Percentiles rank a stretch among this genome's conserved stretches.
phyloP scores from a whole-genome alignment of 805 yeast species.

The Candida nemodendra region DNA sequence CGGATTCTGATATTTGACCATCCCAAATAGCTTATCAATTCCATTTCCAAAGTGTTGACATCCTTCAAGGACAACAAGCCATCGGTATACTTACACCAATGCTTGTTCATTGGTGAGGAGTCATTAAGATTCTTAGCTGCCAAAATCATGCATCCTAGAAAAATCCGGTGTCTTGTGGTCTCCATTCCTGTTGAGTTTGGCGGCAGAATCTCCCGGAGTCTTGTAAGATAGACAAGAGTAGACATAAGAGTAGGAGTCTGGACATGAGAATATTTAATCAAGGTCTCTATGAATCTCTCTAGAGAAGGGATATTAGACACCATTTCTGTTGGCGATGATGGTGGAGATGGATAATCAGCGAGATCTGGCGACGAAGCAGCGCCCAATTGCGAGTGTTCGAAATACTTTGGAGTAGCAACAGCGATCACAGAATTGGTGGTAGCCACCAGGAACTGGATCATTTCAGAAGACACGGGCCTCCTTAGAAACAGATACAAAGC shows the following conservation, averaged over 20 bases:
- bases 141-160: conserved; percentile 81
- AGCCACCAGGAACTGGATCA: conserved; percentile 57
- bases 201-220: conserved; percentile 76
- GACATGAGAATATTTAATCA: conserved; percentile 82
- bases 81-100: conserved; percentile 92
- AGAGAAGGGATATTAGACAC: conserved; percentile 42
- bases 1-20: conserved; percentile 75
- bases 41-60: conserved; percentile 89
- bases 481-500: conserved; percentile 55
- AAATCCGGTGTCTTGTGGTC: conserved; percentile 90
- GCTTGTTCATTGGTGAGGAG: conserved; percentile 91
- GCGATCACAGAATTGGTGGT: conserved; percentile 59
- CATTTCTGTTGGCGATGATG: conserved; percentile 34
- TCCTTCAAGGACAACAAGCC: conserved; percentile 76
- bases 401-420: conserved; percentile 34
- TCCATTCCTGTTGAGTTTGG: conserved; percentile 88
- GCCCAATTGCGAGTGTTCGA: conserved; percentile 24
- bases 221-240: conserved; percentile 76
- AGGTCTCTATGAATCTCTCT: conserved; percentile 62
- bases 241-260: conserved; percentile 96
- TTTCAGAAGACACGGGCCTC: conserved; percentile 54
- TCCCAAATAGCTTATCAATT: conserved; percentile 73
- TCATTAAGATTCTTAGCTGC: conserved; percentile 94
- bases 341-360: conserved; percentile 37
- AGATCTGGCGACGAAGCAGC: neutral